These are phyloP conservation scores for Metschnikowia continentalis DNA, from an alignment of 805 yeast genomes.

Conservation along the genomic window DNA sequence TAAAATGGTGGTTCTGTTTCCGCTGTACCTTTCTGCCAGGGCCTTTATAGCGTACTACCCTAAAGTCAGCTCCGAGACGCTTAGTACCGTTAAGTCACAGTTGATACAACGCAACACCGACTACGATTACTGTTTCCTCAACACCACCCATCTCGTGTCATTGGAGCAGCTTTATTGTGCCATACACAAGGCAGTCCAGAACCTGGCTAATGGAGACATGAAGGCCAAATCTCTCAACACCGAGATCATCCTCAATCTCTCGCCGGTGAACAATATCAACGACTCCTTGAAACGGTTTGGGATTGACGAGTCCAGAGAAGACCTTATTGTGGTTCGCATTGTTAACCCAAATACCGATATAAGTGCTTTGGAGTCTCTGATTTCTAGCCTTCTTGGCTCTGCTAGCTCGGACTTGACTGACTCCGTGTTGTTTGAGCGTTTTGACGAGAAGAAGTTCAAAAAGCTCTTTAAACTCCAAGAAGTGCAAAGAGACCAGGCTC, in stretches of 20 bases:
- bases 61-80: constrained; percentile 37
- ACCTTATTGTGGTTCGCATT: constrained; percentile 52
- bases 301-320: constrained; percentile 44
- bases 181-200: constrained; percentile 56
- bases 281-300: constrained; percentile 74
- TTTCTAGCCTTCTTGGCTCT: constrained; percentile 18
- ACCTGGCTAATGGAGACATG: constrained; percentile 42
- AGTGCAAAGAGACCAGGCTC: constrained; percentile 7
- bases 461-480: constrained; percentile 37
- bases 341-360: constrained; percentile 18
- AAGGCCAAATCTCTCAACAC: constrained; percentile 67
- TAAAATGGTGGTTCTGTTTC: constrained; percentile 24
- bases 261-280: constrained; percentile 67
- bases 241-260: constrained; percentile 63
- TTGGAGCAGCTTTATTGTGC: constrained; percentile 60
- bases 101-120: constrained; percentile 43
- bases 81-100: constrained; percentile 40
- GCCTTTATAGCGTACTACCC: constrained; percentile 43
- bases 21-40: constrained; percentile 42
- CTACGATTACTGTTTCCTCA: constrained; percentile 63
- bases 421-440: constrained; percentile 16
- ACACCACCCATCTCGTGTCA: constrained; percentile 54
- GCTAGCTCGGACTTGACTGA: constrained; percentile 20
- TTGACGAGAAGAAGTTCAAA: constrained; percentile 29
- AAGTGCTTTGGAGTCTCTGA: constrained; percentile 24